Evolutionary conservation across 495 filamentous ascomycete genomes (phyloP), one percentile per base, ranked within the genome.

Genomic region (Bryoglossum gracile): DNA sequence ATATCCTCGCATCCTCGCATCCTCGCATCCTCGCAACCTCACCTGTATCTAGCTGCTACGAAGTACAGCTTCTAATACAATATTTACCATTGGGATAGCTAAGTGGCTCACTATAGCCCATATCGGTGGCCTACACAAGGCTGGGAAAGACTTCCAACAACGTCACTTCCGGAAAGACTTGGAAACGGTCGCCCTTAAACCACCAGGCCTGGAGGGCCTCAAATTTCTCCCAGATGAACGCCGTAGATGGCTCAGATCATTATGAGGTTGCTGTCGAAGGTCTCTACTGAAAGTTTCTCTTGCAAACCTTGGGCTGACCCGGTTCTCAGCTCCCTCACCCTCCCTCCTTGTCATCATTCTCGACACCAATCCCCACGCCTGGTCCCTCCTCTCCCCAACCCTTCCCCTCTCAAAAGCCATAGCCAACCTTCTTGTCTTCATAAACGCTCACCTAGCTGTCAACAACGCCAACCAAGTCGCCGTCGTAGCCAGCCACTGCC

Each of bases 341-440:
- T 95, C 92, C 23, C 81, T 98, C 33, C 78, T 94, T 43, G 85
- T 87, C 50, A 81, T 98, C 60, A 77, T 98, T 65, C 75, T 98
- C 70, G 92, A 98, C 69, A 95, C 92, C 34, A 97, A 97, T 62
- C 94, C 92, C 1, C 86, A 85, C 56, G 89, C 92, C 62, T 98
- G 92, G 92, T 80, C 86, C 3, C 73, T 85, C 39, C 77, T 97
- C 48, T 66, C 78, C 54, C 65, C 80, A 50, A 79, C 76, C 3
- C 84, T 98, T n/a, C 78, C 92, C 24, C 76, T 97, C 51, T 81
- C 84, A 44, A 83, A 84, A 57, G 88, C 86, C 46, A 72, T 98
- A 48, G 83, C 94, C 43, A 92, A 88, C 70, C 76, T 97, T 52
- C 83, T 95, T 60, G 82, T 97, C 71, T 96, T 96, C 69, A 82